Conservation (phyloP, 352 stramenopile species). For the Globisporangium viniferum region DNA sequence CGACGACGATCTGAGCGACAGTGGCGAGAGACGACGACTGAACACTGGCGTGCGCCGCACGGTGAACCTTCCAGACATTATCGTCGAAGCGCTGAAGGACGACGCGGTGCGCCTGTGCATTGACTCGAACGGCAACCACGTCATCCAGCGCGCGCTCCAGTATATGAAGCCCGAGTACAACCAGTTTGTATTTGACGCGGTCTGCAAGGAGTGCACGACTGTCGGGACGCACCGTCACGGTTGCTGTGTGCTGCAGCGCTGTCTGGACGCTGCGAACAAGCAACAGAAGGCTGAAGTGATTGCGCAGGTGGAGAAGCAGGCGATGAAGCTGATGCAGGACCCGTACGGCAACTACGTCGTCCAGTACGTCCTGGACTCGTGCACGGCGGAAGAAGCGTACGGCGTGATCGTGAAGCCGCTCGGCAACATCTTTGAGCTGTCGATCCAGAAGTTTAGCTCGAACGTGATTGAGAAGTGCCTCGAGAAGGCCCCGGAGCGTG, state of each 20-base stretch:
- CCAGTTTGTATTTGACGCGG: conserved; percentile 97
- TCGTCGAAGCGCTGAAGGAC: conserved; percentile 93
- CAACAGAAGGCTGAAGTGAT: conserved; percentile 89
- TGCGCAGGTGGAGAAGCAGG: conserved; percentile 93
- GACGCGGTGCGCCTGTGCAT: conserved; percentile 95
- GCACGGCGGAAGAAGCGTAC: conserved; percentile 74
- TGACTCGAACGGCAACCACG: conserved; percentile 97
- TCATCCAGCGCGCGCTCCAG: conserved; percentile 96
- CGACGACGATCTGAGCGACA: conserved; percentile 18
- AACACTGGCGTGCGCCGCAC: conserved; percentile 20
- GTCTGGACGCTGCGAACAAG: conserved; percentile 91
- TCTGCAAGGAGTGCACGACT: conserved; percentile 93
- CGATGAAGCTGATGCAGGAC: conserved; percentile 95
- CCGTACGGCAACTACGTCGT: conserved; percentile 92
- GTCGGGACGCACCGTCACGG: conserved; percentile 96
- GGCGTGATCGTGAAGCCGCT: conserved; percentile 81
- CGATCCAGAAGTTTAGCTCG: conserved; percentile 98
- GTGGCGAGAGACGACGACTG: conserved; percentile 10
- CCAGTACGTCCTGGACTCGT: conserved; percentile 90
- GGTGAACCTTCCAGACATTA: conserved; percentile 81
- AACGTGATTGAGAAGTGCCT: conserved; percentile 99
- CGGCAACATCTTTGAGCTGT: conserved; percentile 93
- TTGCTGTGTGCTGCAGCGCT: conserved; percentile 97
- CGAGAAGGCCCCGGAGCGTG: conserved; percentile 86
- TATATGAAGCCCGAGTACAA: conserved; percentile 93